These are phyloP conservation scores for Raphanus sativus DNA, from an alignment of 345 rosid genomes.

Conservation along the genomic window DNA sequence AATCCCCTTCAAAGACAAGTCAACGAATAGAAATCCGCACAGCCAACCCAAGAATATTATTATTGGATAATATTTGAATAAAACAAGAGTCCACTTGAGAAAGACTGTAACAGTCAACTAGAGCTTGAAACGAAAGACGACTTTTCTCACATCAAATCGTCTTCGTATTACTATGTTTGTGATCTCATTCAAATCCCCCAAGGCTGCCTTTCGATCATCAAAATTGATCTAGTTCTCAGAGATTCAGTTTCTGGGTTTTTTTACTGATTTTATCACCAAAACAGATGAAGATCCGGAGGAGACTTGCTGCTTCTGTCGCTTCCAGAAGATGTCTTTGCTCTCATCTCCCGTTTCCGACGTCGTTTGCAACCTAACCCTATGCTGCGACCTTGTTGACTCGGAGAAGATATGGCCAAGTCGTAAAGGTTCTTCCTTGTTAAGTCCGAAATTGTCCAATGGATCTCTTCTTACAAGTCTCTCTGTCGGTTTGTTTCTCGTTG, in stretches of 20 bases:
- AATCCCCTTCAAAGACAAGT: too few relatives aligned
- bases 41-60: too few relatives aligned
- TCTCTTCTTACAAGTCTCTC: slow-evolving; percentile 58
- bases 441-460: slow-evolving; percentile 65
- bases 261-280: not conserved
- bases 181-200: too few relatives aligned
- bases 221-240: not conserved
- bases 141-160: too few relatives aligned
- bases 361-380: slow-evolving; percentile 57
- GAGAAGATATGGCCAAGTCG: slow-evolving; percentile 66
- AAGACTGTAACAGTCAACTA: too few relatives aligned
- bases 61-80: too few relatives aligned
- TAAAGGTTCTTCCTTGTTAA: slow-evolving; percentile 52
- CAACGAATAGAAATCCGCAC: too few relatives aligned
- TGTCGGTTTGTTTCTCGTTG: slow-evolving; percentile 61
- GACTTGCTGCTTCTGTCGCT: slow-evolving; percentile 47
- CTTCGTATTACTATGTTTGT: too few relatives aligned
- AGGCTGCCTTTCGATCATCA: too few relatives aligned
- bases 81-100: too few relatives aligned
- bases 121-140: too few relatives aligned
- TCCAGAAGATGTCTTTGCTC: slow-evolving; percentile 68
- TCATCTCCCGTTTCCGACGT: slow-evolving; percentile 59
- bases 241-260: not conserved
- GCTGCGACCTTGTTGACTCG: slow-evolving; percentile 53
- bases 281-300: slow-evolving; percentile 9